Evolutionary conservation across 129 eudicot genomes (phyloP), one percentile per base, ranked within the genome.

Genomic region (carrot (Daucus carota)): DNA sequence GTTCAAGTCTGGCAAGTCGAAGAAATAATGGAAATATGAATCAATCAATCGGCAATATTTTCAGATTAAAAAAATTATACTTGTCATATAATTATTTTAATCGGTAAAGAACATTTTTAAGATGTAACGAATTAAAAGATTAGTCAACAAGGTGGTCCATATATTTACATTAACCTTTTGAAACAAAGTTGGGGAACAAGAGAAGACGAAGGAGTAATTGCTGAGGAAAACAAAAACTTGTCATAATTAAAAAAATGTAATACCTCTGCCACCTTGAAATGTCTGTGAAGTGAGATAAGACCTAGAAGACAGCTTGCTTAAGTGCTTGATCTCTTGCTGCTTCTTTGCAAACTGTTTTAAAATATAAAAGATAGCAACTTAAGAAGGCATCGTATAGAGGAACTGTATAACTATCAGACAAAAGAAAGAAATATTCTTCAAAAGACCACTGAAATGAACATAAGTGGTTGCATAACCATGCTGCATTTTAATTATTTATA

Each of bases 281-380:
- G 74, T 74, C 26, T 42, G 85, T 76, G 87, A 88, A 66, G 83
- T 60, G 72, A 78, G 81, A 85, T 76, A 83, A 36, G 84, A 54
- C 83, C 91, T 81, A 15, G 80, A 76, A 75, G 83, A 72, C 65
- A 84, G 70, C 59, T 50, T 66, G 80, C 86, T 82, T 57, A 88
- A 65, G 47, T 79, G 85, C 81, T 75, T 84, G 77, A 82, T 29
- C 68, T 88, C 88, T 26, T 75, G 60, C 38, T 85, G 87, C 38
- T 86, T 83, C 83, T 82, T 80, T 62, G 89, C 74, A 67, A 90
- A 88, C 98, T 93, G 77, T 60, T 48, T 28, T 74, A 75, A 41
- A 32, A 5, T 3, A 45, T 36, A 12, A 28, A 60, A 60, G 0
- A 60, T 11, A 52, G 60, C 60, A 52, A 52, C 11, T 52, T 20